Percentiles rank a stretch among this genome's conserved stretches.
Evolutionary conservation across 768 basidiomycete genomes (phyloP).

Genomic region (Leucosporidium yakuticum): DNA sequence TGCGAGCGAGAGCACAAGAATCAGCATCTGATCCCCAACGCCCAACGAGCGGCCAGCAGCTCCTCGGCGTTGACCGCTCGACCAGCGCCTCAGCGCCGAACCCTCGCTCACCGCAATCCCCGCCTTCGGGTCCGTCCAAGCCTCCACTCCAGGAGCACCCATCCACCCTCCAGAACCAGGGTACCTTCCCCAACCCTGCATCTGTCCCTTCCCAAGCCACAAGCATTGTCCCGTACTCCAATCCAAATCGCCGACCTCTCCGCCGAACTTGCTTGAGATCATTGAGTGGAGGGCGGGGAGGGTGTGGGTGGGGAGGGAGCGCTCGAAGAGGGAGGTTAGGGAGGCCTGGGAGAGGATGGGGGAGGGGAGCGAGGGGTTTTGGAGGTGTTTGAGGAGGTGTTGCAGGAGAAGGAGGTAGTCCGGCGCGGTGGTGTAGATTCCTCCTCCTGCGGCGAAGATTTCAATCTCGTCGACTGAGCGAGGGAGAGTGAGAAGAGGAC

Average conservation of each 20-base stretch:
- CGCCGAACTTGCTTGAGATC: neutral
- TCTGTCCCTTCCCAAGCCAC: neutral
- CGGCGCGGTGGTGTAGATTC: neutral
- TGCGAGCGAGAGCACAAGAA: too few relatives aligned
- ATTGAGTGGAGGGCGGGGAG: neutral
- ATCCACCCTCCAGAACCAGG: neutral
- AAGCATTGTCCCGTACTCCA: neutral
- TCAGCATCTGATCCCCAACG: too few relatives aligned
- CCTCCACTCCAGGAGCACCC: constrained; percentile 1
- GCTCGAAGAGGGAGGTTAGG: neutral
- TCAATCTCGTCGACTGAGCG: neutral
- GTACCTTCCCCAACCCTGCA: neutral
- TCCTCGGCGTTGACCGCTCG: too few relatives aligned
- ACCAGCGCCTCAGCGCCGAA: too few relatives aligned
- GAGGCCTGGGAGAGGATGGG: neutral
- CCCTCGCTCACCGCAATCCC: neutral
- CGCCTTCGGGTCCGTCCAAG: neutral
- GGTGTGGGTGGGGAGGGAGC: neutral
- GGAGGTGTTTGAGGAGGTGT: constrained; percentile 5
- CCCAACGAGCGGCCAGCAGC: too few relatives aligned
- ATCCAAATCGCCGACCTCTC: neutral
- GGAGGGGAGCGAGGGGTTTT: neutral
- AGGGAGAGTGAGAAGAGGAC: neutral
- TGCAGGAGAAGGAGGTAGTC: constrained; percentile 8
- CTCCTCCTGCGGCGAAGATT: constrained; percentile 2